Base-by-base conservation (phyloP, 129 eudicot genomes). In the Flaveria linearis region DNA sequence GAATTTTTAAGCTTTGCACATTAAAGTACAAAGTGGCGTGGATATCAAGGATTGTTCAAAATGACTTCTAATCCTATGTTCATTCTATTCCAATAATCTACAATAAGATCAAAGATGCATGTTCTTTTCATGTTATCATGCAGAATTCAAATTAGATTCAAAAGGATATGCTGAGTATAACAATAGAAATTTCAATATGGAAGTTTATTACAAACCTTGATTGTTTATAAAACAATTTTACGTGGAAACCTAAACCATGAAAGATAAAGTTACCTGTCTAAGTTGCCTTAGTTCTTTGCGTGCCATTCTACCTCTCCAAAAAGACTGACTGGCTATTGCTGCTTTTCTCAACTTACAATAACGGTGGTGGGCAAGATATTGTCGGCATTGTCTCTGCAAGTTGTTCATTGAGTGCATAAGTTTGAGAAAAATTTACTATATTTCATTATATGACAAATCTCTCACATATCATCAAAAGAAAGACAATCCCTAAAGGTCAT, bases 301-400 rank as follows among this genome's bases (percentile, higher is more conserved):
- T 70, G 97, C 97, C 47, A 78, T 30, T 74, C 62, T 82, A 66
- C 73, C 87, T 84, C 98, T 91, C 89, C 97, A 93, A 68, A 82
- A 88, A 81, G 93, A 86, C 74, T 93, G 98, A 73, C 78, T 76
- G 39, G 71, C 23, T 60, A 93, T 79, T 78, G 96, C 76, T 41
- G 96, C 97, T 78, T 78, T 82, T 80, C 78, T 85, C 79, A 82
- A 55, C 78, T 76, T 73, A 82, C 69, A 66, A 75, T 80, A 93
- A 78, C 76, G 69, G 60, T 14, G 17, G 51, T 47, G 80, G 15
- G 87, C 87, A 83, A 83, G 72, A 85, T 75, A 76, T 67, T 85
- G 79, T 23, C 92, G 86, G 72, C 89, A 84, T 65, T 88, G 88
- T 64, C 82, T 85, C 99, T 95, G 92, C 12, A 22, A 55, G 51